A percentile compares a stretch with the other conserved stretches of the same genome.
phyloP scores from a whole-genome alignment of 2,329 filamentous ascomycete genomes.

The Botrytis cinerea region DNA sequence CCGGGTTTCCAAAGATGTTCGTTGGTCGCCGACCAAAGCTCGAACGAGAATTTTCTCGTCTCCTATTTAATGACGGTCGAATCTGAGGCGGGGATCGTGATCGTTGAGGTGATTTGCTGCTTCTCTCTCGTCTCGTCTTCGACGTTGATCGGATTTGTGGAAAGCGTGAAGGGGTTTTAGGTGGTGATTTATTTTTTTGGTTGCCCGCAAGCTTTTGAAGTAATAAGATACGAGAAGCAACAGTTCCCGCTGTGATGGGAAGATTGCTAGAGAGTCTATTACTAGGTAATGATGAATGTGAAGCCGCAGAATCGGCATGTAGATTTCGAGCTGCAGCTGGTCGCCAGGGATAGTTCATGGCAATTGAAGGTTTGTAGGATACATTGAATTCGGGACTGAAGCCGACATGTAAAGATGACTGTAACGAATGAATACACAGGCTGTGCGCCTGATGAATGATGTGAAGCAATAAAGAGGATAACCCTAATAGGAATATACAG shows the following conservation, averaged over 20 bases:
- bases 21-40: constrained; percentile 41
- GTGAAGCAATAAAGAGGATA: background rate
- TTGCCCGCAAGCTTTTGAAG: constrained; percentile 38
- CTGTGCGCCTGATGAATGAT: constrained; percentile 2
- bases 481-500: constrained; percentile 8
- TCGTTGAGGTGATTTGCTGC: background rate
- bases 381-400: background rate
- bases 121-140: background rate
- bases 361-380: constrained; percentile 14
- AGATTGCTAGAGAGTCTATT: background rate
- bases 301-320: constrained; percentile 6
- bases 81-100: constrained; percentile 15
- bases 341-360: constrained; percentile 35
- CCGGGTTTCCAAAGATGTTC: constrained; percentile 34
- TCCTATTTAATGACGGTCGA: constrained; percentile 34
- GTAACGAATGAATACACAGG: constrained; percentile 19
- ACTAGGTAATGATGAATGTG: constrained; percentile 2
- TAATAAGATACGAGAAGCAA: constrained; percentile 42
- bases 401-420: constrained; percentile 4
- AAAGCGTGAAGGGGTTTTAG: constrained; percentile 28
- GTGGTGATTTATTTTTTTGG: constrained; percentile 5
- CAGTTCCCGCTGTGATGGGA: constrained; percentile 41
- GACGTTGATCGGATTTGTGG: constrained; percentile 25
- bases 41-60: constrained; percentile 34
- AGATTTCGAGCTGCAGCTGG: constrained; percentile 26